phyloP scores from a whole-genome alignment of 768 basidiomycete genomes.

The Clitopilus hobsonii region DNA sequence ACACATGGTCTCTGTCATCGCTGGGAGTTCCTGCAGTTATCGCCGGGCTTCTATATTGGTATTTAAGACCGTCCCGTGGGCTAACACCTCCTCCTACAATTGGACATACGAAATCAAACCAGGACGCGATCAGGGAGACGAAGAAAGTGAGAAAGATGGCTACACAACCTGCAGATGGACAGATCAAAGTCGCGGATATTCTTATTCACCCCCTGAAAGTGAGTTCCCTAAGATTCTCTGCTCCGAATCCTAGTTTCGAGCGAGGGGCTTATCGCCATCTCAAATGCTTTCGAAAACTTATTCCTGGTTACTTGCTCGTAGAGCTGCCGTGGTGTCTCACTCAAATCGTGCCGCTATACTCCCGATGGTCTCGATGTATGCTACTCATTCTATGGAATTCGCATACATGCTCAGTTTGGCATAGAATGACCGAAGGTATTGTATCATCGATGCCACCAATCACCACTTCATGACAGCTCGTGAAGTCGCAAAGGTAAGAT shows the following conservation, averaged over 20 bases:
- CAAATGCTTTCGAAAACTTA: too few species aligned
- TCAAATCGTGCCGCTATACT: constrained; percentile 51
- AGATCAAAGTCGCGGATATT: constrained; percentile 49
- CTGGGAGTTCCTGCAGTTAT: background rate
- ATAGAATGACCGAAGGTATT: constrained; percentile 71
- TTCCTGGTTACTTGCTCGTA: constrained; percentile 28
- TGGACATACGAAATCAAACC: too few species aligned
- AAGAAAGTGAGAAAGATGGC: background rate
- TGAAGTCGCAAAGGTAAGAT: constrained; percentile 52
- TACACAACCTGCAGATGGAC: constrained; percentile 18
- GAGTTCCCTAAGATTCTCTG: too few species aligned
- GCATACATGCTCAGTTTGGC: background rate
- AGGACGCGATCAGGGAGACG: too few species aligned
- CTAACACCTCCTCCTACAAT: too few species aligned
- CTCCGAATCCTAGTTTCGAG: too few species aligned
- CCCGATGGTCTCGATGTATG: constrained; percentile 62
- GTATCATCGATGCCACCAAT: constrained; percentile 54
- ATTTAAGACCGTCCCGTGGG: background rate
- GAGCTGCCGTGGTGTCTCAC: constrained; percentile 71
- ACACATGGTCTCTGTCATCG: background rate
- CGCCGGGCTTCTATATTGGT: constrained; percentile 1
- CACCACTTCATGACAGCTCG: constrained; percentile 64
- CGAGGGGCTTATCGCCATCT: too few species aligned
- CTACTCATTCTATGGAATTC: constrained; percentile 12
- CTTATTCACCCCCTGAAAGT: constrained; percentile 71